Evolutionary conservation across 2,329 filamentous ascomycete genomes (phyloP).

Genomic region (Diaporthe citri): DNA sequence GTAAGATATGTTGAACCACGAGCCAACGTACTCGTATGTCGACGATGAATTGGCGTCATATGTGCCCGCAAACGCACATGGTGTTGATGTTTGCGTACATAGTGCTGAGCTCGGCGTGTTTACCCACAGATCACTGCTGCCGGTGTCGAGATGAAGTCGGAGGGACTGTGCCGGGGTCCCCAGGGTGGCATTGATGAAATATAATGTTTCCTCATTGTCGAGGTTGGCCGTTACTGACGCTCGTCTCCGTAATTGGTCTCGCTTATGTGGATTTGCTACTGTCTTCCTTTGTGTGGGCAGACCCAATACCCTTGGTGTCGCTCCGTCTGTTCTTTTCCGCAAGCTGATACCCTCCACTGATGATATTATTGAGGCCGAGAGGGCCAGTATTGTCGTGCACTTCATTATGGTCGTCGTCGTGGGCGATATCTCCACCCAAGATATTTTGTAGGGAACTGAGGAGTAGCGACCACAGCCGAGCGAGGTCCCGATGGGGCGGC

Average conservation of each 20-base stretch:
- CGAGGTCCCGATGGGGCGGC: constrained; percentile 13
- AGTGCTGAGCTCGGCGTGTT: constrained; percentile 74
- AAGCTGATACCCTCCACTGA: constrained; percentile 47
- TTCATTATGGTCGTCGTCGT: constrained; percentile 52
- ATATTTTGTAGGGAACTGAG: not conserved
- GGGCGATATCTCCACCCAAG: not conserved
- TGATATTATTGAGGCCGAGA: constrained; percentile 48
- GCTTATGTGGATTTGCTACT: constrained; percentile 56
- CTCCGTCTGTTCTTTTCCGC: constrained; percentile 47
- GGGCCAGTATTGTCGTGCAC: constrained; percentile 46
- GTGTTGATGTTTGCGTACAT: constrained; percentile 62
- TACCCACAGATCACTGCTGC: constrained; percentile 78
- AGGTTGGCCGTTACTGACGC: constrained; percentile 59
- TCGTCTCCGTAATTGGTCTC: constrained; percentile 61
- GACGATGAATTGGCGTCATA: constrained; percentile 80
- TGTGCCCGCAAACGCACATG: constrained; percentile 73
- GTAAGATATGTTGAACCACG: constrained; percentile 88
- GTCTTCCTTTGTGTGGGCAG: constrained; percentile 58
- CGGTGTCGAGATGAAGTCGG: constrained; percentile 74
- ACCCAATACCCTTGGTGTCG: constrained; percentile 58
- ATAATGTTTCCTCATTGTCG: constrained; percentile 73
- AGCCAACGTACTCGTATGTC: constrained; percentile 79
- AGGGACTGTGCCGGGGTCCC: constrained; percentile 72
- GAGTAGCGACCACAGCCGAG: not conserved
- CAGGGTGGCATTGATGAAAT: constrained; percentile 72